These are phyloP conservation scores for Naganishia kalamii DNA, from an alignment of 768 basidiomycete genomes.

Conservation along the genomic window DNA sequence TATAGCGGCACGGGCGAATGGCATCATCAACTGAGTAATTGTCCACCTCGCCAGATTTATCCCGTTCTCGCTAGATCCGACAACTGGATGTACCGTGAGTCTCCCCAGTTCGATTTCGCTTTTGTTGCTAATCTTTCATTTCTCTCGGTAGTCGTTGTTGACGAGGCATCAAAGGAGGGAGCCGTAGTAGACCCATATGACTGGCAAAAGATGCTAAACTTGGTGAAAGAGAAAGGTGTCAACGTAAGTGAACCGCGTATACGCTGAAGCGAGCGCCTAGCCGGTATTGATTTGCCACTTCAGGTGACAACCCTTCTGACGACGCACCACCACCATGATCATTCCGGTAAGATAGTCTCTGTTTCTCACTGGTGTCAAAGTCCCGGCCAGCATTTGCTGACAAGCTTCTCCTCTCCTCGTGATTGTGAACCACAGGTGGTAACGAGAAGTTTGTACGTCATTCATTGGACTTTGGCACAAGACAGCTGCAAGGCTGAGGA, in stretches of 20 bases:
- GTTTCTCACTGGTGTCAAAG: too few species aligned
- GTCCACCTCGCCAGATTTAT: slow-evolving; percentile 25
- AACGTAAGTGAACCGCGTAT: slow-evolving; percentile 51
- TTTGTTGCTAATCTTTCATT: background rate
- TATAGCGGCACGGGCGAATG: too few species aligned
- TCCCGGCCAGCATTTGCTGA: background rate
- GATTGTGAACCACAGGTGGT: slow-evolving; percentile 47
- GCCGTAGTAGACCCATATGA: slow-evolving; percentile 45
- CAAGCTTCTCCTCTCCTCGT: background rate
- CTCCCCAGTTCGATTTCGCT: background rate
- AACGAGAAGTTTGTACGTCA: slow-evolving; percentile 58
- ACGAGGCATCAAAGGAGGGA: slow-evolving; percentile 37
- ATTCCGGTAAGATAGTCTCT: slow-evolving; percentile 64
- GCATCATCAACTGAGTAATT: background rate
- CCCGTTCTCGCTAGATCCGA: slow-evolving; percentile 42
- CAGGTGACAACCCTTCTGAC: slow-evolving; percentile 54
- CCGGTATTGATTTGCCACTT: background rate
- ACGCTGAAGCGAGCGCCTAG: too few species aligned
- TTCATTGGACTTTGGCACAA: slow-evolving; percentile 7
- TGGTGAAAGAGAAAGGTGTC: slow-evolving; percentile 60
- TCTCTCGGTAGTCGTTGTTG: slow-evolving; percentile 30
- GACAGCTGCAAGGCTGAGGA: background rate
- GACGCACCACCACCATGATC: slow-evolving; percentile 88
- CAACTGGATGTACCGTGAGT: slow-evolving; percentile 45
- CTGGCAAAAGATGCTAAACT: slow-evolving; percentile 39